Conservation (phyloP, 345 rosid species). For the Syzygium aqueum region DNA sequence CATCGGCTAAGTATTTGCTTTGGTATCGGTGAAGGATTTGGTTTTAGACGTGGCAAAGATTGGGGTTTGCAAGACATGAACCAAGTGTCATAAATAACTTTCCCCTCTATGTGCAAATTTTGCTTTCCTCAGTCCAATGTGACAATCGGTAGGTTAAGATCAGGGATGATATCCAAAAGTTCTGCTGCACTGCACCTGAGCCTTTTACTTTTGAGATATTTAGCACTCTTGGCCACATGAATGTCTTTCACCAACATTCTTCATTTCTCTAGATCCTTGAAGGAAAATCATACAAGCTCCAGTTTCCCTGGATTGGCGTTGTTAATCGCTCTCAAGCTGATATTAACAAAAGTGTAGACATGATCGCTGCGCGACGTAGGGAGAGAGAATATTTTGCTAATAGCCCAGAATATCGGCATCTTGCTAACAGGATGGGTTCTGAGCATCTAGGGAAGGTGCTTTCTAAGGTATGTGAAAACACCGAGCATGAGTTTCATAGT, state of each 20-base stretch:
- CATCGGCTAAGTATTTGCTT: background rate
- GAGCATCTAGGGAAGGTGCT: constrained; percentile 88
- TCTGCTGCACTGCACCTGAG: background rate
- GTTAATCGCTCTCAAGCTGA: constrained; percentile 99
- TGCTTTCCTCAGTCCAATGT: background rate
- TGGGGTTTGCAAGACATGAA: background rate
- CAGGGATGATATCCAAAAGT: background rate
- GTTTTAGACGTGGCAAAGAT: background rate
- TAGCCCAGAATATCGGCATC: constrained; percentile 64
- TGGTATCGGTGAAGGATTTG: background rate
- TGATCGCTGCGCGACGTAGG: constrained; percentile 96
- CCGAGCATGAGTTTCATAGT: background rate
- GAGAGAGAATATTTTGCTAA: constrained; percentile 74
- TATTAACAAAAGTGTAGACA: constrained; percentile 90
- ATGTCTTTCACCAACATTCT: constrained; percentile 2
- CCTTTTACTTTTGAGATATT: background rate
- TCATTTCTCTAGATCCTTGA: constrained; percentile 59
- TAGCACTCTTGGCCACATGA: background rate
- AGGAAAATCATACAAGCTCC: constrained; percentile 81
- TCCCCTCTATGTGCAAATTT: background rate
- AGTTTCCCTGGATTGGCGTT: constrained; percentile 93
- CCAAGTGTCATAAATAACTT: background rate
- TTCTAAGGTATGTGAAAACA: constrained; percentile 59
- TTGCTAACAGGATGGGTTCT: constrained; percentile 79
- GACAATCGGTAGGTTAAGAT: background rate